Conservation (phyloP, 129 eudicot species). For the Erigeron canadensis region DNA sequence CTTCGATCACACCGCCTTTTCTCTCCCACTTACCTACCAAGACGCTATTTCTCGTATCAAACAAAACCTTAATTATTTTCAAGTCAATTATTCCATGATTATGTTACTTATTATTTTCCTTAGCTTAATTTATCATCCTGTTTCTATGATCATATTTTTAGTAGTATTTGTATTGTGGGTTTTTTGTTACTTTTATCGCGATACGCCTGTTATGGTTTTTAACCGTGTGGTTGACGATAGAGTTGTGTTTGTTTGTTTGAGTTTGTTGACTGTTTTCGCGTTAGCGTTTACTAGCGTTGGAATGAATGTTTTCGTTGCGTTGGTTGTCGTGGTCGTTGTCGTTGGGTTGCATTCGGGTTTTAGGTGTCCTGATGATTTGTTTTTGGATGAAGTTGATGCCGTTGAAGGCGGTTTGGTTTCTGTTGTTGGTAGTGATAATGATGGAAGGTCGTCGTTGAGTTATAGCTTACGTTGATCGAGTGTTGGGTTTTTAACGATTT, state of each 20-base stretch:
- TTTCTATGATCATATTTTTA: slow-evolving; percentile 61
- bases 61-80: slow-evolving; percentile 51
- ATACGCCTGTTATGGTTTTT: slow-evolving; percentile 41
- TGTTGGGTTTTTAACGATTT: not conserved
- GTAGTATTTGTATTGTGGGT: slow-evolving; percentile 54
- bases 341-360: slow-evolving; percentile 54
- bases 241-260: slow-evolving; percentile 46
- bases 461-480: slow-evolving; percentile 20
- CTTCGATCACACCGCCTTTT: slow-evolving; percentile 38
- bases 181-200: slow-evolving; percentile 49
- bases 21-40: slow-evolving; percentile 46
- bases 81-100: slow-evolving; percentile 59
- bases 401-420: slow-evolving; percentile 70
- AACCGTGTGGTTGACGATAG: slow-evolving; percentile 53
- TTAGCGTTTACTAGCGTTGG: slow-evolving; percentile 71
- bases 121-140: slow-evolving; percentile 68
- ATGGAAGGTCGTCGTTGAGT: not conserved
- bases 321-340: slow-evolving; percentile 47
- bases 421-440: slow-evolving; percentile 41
- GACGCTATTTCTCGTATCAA: slow-evolving; percentile 57
- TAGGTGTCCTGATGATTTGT: slow-evolving; percentile 64
- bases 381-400: slow-evolving; percentile 64
- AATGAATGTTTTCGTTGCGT: slow-evolving; percentile 56
- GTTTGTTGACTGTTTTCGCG: slow-evolving; percentile 59
- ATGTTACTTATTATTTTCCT: slow-evolving; percentile 50